These are phyloP conservation scores for Rhodotorula sp. DNA, from an alignment of 1,284 basidiomycete species.

Conservation along the genomic window DNA sequence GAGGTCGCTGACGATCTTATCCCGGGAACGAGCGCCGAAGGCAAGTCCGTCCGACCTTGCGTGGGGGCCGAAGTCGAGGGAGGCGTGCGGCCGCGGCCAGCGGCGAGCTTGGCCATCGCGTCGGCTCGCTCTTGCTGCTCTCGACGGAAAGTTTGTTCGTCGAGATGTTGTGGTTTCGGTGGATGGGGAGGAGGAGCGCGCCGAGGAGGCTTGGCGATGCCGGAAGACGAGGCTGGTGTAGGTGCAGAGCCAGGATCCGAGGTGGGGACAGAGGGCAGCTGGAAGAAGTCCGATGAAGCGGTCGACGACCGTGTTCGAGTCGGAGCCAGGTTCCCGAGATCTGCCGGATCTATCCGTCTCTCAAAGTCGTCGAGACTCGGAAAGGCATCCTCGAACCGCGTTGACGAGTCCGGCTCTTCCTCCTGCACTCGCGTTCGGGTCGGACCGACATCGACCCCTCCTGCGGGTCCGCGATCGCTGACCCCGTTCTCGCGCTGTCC, in stretches of 20 bases:
- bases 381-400: slow-evolving; percentile 17
- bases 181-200: slow-evolving; percentile 20
- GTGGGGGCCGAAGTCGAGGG: neutral
- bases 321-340: neutral
- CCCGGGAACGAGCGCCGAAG: slow-evolving; percentile 7
- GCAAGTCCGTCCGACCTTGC: neutral
- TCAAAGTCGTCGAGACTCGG: slow-evolving; percentile 39
- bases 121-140: slow-evolving; percentile 19
- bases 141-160: slow-evolving; percentile 13
- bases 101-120: slow-evolving; percentile 15
- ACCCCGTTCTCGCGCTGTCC: neutral
- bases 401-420: neutral
- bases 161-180: slow-evolving; percentile 5
- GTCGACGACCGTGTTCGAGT: neutral
- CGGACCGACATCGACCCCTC: slow-evolving; percentile 14
- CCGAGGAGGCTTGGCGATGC: neutral
- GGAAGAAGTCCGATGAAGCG: neutral
- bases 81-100: neutral
- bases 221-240: neutral
- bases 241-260: slow-evolving; percentile 7
- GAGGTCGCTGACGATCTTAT: neutral
- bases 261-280: slow-evolving; percentile 18
- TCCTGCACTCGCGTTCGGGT: neutral
- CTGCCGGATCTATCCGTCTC: neutral
- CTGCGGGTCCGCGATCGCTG: slow-evolving; percentile 18